Conservation (phyloP, 768 basidiomycete species). For the Holtermanniella nyarrowii region DNA sequence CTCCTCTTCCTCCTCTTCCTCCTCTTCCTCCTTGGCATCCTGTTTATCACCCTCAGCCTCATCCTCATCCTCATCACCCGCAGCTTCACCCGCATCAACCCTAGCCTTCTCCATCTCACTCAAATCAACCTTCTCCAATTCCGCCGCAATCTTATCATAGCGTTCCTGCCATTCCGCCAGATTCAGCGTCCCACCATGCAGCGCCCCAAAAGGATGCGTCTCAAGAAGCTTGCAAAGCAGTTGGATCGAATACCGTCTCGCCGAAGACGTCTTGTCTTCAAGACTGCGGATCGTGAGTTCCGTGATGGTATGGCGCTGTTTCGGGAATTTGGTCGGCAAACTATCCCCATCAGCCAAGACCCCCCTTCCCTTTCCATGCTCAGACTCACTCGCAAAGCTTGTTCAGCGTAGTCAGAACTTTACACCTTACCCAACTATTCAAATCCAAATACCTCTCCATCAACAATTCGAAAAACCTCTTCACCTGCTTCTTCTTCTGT, state of each 20-base stretch:
- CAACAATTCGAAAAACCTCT: constrained; percentile 68
- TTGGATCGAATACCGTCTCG: constrained; percentile 72
- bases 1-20: constrained; percentile 39
- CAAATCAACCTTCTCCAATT: constrained; percentile 63
- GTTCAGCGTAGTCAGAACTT: constrained; percentile 66
- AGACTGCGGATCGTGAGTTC: constrained; percentile 66
- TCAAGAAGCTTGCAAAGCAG: constrained; percentile 62
- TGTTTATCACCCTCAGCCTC: constrained; percentile 28
- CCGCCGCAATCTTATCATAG: constrained; percentile 53
- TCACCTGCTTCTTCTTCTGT: constrained; percentile 57
- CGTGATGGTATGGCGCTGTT: constrained; percentile 67
- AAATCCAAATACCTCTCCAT: constrained; percentile 78
- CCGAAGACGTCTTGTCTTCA: constrained; percentile 79
- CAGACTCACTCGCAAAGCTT: constrained; percentile 58
- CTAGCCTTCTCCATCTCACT: constrained; percentile 45
- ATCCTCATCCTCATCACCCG: constrained; percentile 32
- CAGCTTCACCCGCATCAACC: constrained; percentile 28
- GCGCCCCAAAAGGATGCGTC: constrained; percentile 79
- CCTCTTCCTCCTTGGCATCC: constrained; percentile 27
- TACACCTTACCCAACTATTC: constrained; percentile 81
- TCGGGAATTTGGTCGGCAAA: constrained; percentile 68
- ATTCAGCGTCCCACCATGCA: constrained; percentile 72
- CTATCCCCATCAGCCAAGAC: constrained; percentile 24
- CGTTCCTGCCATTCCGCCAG: constrained; percentile 62
- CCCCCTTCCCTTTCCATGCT: too few relatives aligned